Conservation (phyloP, 192 early-diverging fungal species). For the Backusella circina region DNA sequence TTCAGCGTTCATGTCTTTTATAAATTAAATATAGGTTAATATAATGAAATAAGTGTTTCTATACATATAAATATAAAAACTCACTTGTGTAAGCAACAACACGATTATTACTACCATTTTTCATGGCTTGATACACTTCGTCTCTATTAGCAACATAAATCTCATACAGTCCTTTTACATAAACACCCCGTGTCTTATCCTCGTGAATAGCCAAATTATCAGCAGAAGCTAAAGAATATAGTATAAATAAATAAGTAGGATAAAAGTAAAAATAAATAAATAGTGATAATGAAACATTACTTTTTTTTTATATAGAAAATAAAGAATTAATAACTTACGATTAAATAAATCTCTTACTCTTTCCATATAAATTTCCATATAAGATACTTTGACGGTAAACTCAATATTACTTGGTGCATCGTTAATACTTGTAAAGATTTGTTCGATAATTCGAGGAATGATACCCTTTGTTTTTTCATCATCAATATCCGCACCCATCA, state of each 20-base stretch:
- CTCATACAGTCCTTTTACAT: conserved; percentile 96
- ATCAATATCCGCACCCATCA: conserved; percentile 97
- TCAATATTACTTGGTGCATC: conserved; percentile 89
- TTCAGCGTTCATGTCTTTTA: conserved; percentile 96
- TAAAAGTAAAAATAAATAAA: not conserved
- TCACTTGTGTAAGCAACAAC: conserved; percentile 90
- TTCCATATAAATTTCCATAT: conserved; percentile 99
- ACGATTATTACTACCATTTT: conserved; percentile 83
- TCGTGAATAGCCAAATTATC: conserved; percentile 97
- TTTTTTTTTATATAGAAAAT: not conserved
- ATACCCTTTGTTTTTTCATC: conserved; percentile 88
- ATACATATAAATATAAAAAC: conserved; percentile 10
- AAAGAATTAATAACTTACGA: conserved; percentile 49
- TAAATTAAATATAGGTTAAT: not conserved
- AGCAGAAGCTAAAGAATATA: conserved; percentile 53
- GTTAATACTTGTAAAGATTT: conserved; percentile 90
- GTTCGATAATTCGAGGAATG: conserved; percentile 95
- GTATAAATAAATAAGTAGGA: not conserved
- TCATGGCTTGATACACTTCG: conserved; percentile 98
- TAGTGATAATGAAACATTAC: not conserved
- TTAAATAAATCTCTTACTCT: conserved; percentile 95
- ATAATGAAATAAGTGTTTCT: not conserved
- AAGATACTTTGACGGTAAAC: conserved; percentile 98
- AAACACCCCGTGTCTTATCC: conserved; percentile 95
- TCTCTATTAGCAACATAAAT: conserved; percentile 93